These are phyloP conservation scores for Zhuliangozyma parablackwelliae DNA, from an alignment of 1,139 yeast species.

Conservation along the genomic window DNA sequence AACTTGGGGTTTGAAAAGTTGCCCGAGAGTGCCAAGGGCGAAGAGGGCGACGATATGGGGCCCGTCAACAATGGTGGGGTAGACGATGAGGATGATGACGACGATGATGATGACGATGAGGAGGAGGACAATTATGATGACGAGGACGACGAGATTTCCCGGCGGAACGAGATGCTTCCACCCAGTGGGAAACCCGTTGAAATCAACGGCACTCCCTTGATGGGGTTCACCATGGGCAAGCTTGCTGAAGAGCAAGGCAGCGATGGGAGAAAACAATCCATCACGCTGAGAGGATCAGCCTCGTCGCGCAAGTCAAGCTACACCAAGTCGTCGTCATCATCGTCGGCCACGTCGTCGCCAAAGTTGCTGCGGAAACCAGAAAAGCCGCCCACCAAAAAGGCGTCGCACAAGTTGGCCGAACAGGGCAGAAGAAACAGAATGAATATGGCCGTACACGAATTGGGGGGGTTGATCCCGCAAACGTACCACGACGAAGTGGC, in stretches of 20 bases:
- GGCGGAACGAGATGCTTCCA: constrained; percentile 33
- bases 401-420: constrained; percentile 90
- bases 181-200: constrained; percentile 24
- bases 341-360: constrained; percentile 17
- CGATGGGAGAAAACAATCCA: background rate
- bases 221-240: constrained; percentile 49
- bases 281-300: too few relatives aligned
- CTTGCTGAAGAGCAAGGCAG: constrained; percentile 33
- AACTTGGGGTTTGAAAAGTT: constrained; percentile 25
- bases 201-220: constrained; percentile 21
- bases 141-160: background rate
- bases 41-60: constrained; percentile 8
- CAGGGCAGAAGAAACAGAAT: constrained; percentile 92
- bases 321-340: constrained; percentile 12
- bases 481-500: constrained; percentile 51
- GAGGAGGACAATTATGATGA: too few relatives aligned
- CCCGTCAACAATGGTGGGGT: too few relatives aligned
- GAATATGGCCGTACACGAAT: constrained; percentile 78
- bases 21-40: constrained; percentile 32
- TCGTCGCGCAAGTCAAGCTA: background rate
- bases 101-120: too few relatives aligned
- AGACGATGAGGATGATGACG: too few relatives aligned
- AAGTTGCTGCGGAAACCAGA: constrained; percentile 15
- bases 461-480: constrained; percentile 66
- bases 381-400: constrained; percentile 50